Percentiles rank a stretch among this genome's conserved stretches.
phyloP scores from a whole-genome alignment of 2,329 filamentous ascomycete genomes.

The Ophiosphaerella herpotricha region DNA sequence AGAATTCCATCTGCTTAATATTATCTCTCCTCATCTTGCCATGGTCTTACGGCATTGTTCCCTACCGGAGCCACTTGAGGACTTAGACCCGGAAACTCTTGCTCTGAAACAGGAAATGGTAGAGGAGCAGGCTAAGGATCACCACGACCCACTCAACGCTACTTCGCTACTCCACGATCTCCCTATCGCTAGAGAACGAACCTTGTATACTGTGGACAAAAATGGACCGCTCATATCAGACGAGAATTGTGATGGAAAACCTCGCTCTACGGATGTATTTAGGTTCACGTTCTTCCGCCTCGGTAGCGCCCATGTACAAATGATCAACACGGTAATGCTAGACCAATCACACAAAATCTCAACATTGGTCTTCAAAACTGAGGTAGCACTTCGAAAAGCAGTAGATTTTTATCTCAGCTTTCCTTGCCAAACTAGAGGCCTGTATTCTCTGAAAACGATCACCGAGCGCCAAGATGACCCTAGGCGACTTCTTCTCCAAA shows the following conservation, averaged over 20 bases:
- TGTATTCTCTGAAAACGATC: background rate
- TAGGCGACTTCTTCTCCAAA: background rate
- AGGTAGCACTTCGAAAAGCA: background rate
- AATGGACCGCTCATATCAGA: background rate
- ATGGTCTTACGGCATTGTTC: slow-evolving; percentile 25
- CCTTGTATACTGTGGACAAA: slow-evolving; percentile 8
- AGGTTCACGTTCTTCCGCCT: background rate
- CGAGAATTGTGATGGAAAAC: background rate
- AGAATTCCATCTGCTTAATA: slow-evolving; percentile 16
- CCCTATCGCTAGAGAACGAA: slow-evolving; percentile 9
- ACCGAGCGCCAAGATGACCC: background rate
- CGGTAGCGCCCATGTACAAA: background rate
- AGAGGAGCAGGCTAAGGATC: background rate
- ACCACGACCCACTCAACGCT: background rate
- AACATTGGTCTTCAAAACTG: background rate
- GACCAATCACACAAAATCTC: background rate
- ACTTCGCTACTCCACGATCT: slow-evolving; percentile 15
- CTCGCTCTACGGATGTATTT: background rate
- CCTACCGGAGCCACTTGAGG: slow-evolving; percentile 23
- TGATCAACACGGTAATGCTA: background rate
- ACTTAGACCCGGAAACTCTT: background rate
- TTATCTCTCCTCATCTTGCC: slow-evolving; percentile 24
- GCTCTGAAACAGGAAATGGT: background rate
- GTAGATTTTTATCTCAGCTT: background rate
- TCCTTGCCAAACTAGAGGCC: background rate